These are phyloP conservation scores for Leccinum incarnatum DNA, from an alignment of 768 basidiomycete genomes.

Conservation along the genomic window DNA sequence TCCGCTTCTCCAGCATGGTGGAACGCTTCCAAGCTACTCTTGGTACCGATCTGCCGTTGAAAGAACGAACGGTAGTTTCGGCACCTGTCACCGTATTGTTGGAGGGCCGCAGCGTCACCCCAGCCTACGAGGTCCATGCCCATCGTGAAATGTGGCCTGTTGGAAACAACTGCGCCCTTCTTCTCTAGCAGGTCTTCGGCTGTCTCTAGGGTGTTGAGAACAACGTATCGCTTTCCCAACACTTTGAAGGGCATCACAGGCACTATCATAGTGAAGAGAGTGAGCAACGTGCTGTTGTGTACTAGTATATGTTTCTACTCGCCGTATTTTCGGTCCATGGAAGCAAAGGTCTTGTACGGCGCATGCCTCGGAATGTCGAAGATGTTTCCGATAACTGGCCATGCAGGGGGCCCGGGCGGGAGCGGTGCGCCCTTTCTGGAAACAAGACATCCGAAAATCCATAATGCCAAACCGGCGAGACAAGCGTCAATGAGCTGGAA, in stretches of 20 bases:
- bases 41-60: constrained; percentile 9
- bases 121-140: too few relatives aligned
- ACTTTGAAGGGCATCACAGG: neutral
- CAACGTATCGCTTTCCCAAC: constrained; percentile 44
- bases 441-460: neutral
- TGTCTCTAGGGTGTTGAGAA: constrained; percentile 46
- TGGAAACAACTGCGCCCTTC: constrained; percentile 1
- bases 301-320: constrained; percentile 11
- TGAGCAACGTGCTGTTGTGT: neutral
- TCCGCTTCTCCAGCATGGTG: constrained; percentile 3
- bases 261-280: constrained; percentile 15
- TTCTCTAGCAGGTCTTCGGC: constrained; percentile 13
- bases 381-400: constrained; percentile 50
- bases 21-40: constrained; percentile 3
- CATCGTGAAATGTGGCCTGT: neutral
- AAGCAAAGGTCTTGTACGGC: constrained; percentile 50
- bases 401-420: constrained; percentile 14
- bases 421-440: neutral
- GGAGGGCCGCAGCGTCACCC: neutral
- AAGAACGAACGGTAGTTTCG: neutral
- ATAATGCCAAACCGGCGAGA: constrained; percentile 12
- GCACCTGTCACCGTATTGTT: neutral
- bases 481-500: neutral
- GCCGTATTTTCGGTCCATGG: constrained; percentile 44
- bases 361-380: constrained; percentile 51